Conservation (phyloP, 2,329 filamentous ascomycete species). For the Aspergillus udagawae region DNA sequence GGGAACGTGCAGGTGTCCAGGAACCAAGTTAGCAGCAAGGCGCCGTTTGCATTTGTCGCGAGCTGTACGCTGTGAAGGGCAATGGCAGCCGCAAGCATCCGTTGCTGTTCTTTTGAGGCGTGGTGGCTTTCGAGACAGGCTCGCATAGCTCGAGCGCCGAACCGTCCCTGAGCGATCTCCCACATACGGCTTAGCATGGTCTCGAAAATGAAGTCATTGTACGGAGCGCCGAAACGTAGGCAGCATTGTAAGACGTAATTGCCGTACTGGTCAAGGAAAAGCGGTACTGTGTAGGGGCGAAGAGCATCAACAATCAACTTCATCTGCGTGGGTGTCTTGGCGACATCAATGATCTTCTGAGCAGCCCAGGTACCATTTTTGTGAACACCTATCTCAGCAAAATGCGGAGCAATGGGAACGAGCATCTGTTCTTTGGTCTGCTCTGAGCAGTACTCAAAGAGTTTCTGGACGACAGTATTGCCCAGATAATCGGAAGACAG, state of each 20-base stretch:
- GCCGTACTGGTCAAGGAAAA: slow-evolving; percentile 96
- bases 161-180: slow-evolving; percentile 89
- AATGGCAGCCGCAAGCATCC: slow-evolving; percentile 89
- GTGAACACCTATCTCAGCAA: slow-evolving; percentile 95
- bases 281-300: slow-evolving; percentile 77
- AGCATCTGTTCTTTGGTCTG: slow-evolving; percentile 89
- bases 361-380: slow-evolving; percentile 99
- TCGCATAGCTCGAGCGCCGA: slow-evolving; percentile 92
- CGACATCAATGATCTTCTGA: slow-evolving; percentile 98
- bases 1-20: slow-evolving; percentile 97
- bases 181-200: slow-evolving; percentile 92
- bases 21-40: slow-evolving; percentile 93
- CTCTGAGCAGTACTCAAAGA: slow-evolving; percentile 96
- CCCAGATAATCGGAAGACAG: slow-evolving; percentile 93
- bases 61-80: slow-evolving; percentile 95
- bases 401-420: slow-evolving; percentile 77
- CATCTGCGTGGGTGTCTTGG: slow-evolving; percentile 80
- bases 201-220: slow-evolving; percentile 97
- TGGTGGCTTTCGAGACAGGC: slow-evolving; percentile 96
- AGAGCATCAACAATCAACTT: slow-evolving; percentile 77
- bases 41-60: slow-evolving; percentile 93
- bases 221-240: slow-evolving; percentile 81
- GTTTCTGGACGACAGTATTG: slow-evolving; percentile 98
- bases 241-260: slow-evolving; percentile 98
- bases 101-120: slow-evolving; percentile 89